Conservation (phyloP, 2,329 filamentous ascomycete species). For the Scedosporium dehoogii region DNA sequence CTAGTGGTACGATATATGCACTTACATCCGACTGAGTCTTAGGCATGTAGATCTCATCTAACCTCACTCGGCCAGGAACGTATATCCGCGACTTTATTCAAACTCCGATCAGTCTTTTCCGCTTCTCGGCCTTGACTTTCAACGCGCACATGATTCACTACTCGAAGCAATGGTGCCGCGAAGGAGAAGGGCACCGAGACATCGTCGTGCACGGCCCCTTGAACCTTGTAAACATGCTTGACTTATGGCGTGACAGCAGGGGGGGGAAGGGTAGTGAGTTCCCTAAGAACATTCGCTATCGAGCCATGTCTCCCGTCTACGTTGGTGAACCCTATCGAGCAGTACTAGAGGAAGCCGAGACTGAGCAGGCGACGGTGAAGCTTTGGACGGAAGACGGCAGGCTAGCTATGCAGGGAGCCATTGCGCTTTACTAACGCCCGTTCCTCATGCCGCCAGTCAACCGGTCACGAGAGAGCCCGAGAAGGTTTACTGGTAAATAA, state of each 20-base stretch:
- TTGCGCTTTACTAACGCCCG: background rate
- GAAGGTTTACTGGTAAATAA: too few relatives aligned
- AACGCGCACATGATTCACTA: slow-evolving; percentile 84
- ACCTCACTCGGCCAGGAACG: background rate
- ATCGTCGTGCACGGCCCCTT: slow-evolving; percentile 74
- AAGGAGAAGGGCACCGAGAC: slow-evolving; percentile 58
- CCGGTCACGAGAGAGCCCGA: too few relatives aligned
- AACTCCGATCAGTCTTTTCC: slow-evolving; percentile 50
- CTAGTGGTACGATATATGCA: background rate
- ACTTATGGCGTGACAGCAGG: slow-evolving; percentile 51
- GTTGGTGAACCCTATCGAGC: slow-evolving; percentile 48
- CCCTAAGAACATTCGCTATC: slow-evolving; percentile 45
- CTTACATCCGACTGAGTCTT: too few relatives aligned
- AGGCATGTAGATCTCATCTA: background rate
- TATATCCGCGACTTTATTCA: background rate
- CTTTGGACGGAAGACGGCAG: background rate
- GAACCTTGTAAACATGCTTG: slow-evolving; percentile 62
- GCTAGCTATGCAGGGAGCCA: background rate
- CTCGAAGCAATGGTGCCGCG: slow-evolving; percentile 53
- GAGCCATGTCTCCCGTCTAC: slow-evolving; percentile 61
- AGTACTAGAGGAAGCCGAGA: background rate
- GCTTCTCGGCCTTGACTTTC: slow-evolving; percentile 76
- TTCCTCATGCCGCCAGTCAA: too few relatives aligned
- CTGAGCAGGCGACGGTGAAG: background rate
- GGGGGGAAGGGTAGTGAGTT: slow-evolving; percentile 14